Percentiles rank a stretch among this genome's conserved stretches.
phyloP scores from a whole-genome alignment of 2,329 filamentous ascomycete genomes.

The Penicillium sp. region DNA sequence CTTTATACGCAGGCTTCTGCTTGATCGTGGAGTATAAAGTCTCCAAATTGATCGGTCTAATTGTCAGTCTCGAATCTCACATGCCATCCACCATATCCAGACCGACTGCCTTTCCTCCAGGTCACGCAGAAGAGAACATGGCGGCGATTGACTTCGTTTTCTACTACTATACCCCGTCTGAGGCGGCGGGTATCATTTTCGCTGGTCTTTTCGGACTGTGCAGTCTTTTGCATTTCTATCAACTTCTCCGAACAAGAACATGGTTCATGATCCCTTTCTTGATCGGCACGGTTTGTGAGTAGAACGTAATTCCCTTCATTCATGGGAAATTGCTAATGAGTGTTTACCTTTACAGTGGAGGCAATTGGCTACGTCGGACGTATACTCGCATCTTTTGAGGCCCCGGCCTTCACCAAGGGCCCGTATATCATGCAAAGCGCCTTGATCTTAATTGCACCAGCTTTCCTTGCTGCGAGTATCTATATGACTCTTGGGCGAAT shows the following conservation, averaged over 20 bases:
- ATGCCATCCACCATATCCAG: background rate
- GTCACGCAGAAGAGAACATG: too few relatives aligned
- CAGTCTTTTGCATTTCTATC: conserved; percentile 28
- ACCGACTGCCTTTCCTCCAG: background rate
- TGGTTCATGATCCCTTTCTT: conserved; percentile 35
- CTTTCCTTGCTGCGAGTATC: conserved; percentile 33
- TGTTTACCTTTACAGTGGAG: conserved; percentile 47
- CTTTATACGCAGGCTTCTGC: background rate
- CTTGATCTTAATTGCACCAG: conserved; percentile 33
- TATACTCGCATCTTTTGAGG: conserved; percentile 43
- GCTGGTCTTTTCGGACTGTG: conserved; percentile 26
- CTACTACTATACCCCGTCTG: conserved; percentile 30
- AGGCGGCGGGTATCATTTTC: conserved; percentile 27
- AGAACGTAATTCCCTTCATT: background rate
- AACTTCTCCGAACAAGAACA: conserved; percentile 27
- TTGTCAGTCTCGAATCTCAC: background rate
- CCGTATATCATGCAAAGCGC: conserved; percentile 33
- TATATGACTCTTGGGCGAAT: conserved; percentile 36
- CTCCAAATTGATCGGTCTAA: background rate
- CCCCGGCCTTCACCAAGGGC: conserved; percentile 28
- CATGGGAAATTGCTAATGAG: background rate
- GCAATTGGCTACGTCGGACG: conserved; percentile 57
- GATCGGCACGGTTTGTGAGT: conserved; percentile 41
- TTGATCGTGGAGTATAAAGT: background rate
- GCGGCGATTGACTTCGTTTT: conserved; percentile 19